phyloP scores from a whole-genome alignment of 2,329 filamentous ascomycete genomes.

The Ophioceras dolichostomum region DNA sequence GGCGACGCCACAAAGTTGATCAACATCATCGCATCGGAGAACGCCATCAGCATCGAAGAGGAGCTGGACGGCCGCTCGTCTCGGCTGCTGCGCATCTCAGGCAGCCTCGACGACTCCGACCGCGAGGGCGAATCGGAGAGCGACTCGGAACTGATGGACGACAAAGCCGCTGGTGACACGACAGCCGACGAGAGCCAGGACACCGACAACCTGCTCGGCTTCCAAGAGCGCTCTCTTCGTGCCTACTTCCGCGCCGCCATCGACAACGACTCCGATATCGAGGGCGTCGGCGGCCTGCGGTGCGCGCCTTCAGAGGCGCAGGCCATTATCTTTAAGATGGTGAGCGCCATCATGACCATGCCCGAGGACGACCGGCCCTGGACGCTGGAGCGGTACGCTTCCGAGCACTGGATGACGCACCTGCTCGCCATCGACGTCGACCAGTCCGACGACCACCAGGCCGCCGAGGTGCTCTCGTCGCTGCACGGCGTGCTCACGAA shows the following conservation, averaged over 20 bases:
- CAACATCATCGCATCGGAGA: constrained; percentile 2
- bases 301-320: not conserved
- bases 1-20: constrained; percentile 3
- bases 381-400: not conserved
- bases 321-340: not conserved
- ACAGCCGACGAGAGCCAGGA: constrained; percentile 2
- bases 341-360: not conserved
- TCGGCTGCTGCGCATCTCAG: constrained; percentile 4
- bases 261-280: not conserved
- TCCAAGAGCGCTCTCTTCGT: constrained; percentile 6
- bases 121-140: not conserved
- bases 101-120: not conserved
- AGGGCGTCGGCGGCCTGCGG: not conserved
- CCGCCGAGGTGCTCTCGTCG: not conserved
- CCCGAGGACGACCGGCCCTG: not conserved
- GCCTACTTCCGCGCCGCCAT: constrained; percentile 3
- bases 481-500: constrained; percentile 3
- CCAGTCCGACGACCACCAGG: not conserved
- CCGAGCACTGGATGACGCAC: not conserved
- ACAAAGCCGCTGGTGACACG: not conserved
- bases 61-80: constrained; percentile 3
- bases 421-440: constrained; percentile 1
- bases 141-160: constrained; percentile 1
- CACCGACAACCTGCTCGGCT: constrained; percentile 3
- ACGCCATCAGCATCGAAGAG: constrained; percentile 5